phyloP scores from a whole-genome alignment of 2,329 filamentous ascomycete species.

The Coniochaeta hoffmannii region DNA sequence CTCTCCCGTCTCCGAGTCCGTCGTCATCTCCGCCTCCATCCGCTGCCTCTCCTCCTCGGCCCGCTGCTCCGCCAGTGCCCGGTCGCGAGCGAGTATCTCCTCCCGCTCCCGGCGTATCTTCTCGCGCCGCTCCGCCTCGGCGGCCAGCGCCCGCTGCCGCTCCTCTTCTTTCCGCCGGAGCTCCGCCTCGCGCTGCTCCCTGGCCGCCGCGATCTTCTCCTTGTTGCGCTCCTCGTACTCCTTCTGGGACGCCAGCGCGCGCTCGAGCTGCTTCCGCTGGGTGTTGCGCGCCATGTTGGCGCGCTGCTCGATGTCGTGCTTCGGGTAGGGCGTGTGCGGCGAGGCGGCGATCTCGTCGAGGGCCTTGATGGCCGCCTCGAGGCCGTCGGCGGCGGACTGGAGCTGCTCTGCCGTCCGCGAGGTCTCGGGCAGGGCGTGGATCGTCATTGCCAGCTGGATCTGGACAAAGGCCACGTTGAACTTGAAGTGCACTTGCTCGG shows the following conservation, averaged over 20 bases:
- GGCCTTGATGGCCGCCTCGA: conserved; percentile 77
- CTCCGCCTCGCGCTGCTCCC: conserved; percentile 74
- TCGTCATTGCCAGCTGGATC: conserved; percentile 80
- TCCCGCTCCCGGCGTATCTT: conserved; percentile 83
- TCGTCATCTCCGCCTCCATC: conserved; percentile 72
- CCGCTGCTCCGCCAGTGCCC: conserved; percentile 62
- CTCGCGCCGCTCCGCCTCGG: conserved; percentile 65
- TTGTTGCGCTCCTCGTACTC: conserved; percentile 94
- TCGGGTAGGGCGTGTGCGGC: conserved; percentile 75
- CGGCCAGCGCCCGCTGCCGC: conserved; percentile 58
- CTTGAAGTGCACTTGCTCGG: conserved; percentile 82
- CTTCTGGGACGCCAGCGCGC: conserved; percentile 73
- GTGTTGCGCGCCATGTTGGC: conserved; percentile 97
- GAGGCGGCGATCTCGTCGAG: conserved; percentile 56
- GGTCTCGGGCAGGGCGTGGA: conserved; percentile 67
- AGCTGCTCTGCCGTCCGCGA: conserved; percentile 76
- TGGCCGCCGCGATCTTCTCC: conserved; percentile 74
- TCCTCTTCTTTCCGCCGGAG: conserved; percentile 71
- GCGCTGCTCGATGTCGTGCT: conserved; percentile 84
- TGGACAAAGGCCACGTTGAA: conserved; percentile 99
- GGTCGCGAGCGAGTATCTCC: conserved; percentile 69
- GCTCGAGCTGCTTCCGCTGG: conserved; percentile 83
- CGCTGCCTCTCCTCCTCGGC: conserved; percentile 61
- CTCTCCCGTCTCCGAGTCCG: conserved; percentile 75
- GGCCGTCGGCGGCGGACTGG: conserved; percentile 67